Conservation (phyloP, 352 stramenopile genomes). For the Elongisporangium anandrum region DNA sequence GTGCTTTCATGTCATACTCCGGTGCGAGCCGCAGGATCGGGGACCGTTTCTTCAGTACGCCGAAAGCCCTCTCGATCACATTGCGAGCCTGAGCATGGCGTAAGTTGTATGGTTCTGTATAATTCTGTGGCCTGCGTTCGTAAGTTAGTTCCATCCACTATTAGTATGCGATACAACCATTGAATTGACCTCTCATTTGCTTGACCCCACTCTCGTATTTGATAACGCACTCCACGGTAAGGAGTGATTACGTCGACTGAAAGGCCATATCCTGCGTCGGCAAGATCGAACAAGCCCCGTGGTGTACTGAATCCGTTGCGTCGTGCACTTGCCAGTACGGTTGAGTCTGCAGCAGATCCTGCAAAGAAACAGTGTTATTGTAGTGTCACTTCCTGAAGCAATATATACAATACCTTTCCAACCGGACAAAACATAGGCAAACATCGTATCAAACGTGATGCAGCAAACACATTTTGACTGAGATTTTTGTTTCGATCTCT, state of each 20-base stretch:
- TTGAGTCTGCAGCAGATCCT: slow-evolving; percentile 10
- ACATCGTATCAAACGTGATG: slow-evolving; percentile 17
- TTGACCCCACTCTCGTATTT: slow-evolving; percentile 12
- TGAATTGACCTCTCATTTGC: slow-evolving; percentile 7
- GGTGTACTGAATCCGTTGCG: slow-evolving; percentile 7
- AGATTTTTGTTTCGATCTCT: slow-evolving; percentile 13
- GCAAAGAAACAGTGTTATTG: slow-evolving; percentile 1
- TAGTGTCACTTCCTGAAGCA: not conserved
- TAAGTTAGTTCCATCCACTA: too few species aligned
- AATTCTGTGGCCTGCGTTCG: slow-evolving; percentile 12
- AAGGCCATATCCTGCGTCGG: slow-evolving; percentile 12
- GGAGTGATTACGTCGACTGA: slow-evolving; percentile 10
- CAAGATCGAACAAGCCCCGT: slow-evolving; percentile 11
- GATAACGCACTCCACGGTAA: slow-evolving; percentile 13
- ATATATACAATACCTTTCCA: slow-evolving; percentile 14
- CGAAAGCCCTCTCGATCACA: slow-evolving; percentile 13
- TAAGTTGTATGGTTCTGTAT: slow-evolving; percentile 18
- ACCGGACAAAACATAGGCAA: slow-evolving; percentile 13
- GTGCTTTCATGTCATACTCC: slow-evolving; percentile 6
- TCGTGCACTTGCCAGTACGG: slow-evolving; percentile 3
- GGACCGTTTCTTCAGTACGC: slow-evolving; percentile 12
- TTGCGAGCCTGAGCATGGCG: slow-evolving; percentile 13
- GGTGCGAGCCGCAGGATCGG: not conserved
- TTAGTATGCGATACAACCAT: too few species aligned
- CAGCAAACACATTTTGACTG: slow-evolving; percentile 18